Percentiles rank a stretch among this genome's conserved stretches.
Conservation (phyloP, 306 rosid genomes). For the Macrotyloma uniflorum region DNA sequence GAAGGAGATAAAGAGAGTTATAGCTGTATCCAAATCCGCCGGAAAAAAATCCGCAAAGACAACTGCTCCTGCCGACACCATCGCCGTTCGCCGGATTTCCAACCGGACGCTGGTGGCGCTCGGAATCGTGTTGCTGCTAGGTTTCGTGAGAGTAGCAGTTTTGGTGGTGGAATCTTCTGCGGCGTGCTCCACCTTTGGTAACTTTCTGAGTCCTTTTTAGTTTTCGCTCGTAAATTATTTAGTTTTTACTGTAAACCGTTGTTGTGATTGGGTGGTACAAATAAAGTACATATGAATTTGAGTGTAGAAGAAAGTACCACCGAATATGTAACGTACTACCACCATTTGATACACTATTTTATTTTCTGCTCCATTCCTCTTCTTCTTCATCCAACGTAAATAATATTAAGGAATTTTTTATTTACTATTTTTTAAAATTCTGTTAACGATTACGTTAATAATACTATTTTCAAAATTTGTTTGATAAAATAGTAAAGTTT, state of each 20-base stretch:
- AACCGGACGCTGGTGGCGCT: conserved; percentile 55
- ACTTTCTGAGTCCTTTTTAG: not conserved
- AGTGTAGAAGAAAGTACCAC: not conserved
- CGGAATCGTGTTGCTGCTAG: conserved; percentile 57
- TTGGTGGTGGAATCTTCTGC: conserved; percentile 70
- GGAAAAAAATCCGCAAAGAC: conserved; percentile 45
- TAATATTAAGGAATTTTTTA: not conserved
- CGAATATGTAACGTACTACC: not conserved
- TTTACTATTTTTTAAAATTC: not conserved
- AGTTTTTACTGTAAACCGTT: not conserved
- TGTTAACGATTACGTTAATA: not conserved
- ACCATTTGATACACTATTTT: no score
- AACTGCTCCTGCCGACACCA: conserved; percentile 12
- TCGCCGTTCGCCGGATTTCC: conserved; percentile 52
- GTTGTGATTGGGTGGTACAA: not conserved
- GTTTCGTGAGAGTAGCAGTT: conserved; percentile 63
- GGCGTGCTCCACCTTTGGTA: conserved; percentile 66
- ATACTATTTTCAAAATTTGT: not conserved
- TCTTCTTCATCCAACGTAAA: not conserved
- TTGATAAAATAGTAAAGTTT: no score
- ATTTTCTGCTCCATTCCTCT: not conserved
- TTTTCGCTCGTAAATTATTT: not conserved
- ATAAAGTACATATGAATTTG: not conserved
- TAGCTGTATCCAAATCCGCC: conserved; percentile 52
- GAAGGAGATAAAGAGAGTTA: conserved; percentile 62